Conservation (phyloP, 805 yeast genomes). For the Saccharomyces jurei region DNA sequence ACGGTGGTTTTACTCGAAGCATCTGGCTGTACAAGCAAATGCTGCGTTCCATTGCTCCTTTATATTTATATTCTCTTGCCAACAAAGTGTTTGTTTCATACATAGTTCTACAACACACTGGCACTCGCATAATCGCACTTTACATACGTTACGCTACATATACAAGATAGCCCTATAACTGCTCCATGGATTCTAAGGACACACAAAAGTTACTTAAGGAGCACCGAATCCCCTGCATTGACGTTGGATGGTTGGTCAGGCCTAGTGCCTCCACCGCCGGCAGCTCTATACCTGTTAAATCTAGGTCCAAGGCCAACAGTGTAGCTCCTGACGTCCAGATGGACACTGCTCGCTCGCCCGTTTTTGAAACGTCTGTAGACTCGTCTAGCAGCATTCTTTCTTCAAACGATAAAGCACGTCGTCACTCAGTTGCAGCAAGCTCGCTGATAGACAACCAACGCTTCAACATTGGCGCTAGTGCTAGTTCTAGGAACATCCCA, state of each 20-base stretch:
- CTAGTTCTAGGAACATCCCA: neutral
- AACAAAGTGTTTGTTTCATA: neutral
- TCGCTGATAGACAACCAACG: neutral
- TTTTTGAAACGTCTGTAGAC: neutral
- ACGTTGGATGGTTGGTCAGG: conserved; percentile 28
- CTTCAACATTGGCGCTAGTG: neutral
- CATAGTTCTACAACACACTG: neutral
- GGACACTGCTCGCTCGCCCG: neutral
- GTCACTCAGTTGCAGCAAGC: neutral
- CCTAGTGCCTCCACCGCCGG: conserved; percentile 2
- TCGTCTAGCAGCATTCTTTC: neutral
- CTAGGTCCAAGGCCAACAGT: conserved; percentile 2
- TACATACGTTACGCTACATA: neutral
- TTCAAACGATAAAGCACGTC: neutral
- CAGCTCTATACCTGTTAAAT: neutral
- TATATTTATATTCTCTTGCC: neutral
- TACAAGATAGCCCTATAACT: neutral
- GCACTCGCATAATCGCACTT: neutral
- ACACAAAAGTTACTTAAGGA: conserved; percentile 15
- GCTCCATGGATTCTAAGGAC: conserved; percentile 10
- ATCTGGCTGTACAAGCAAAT: neutral
- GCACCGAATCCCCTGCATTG: conserved; percentile 18
- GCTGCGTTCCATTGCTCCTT: neutral
- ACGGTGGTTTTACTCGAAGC: neutral
- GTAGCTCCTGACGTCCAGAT: neutral